Evolutionary conservation across 1,139 yeast genomes (phyloP), one percentile per base, ranked within the genome.

Genomic region (Blastobotrys malaysiensis): DNA sequence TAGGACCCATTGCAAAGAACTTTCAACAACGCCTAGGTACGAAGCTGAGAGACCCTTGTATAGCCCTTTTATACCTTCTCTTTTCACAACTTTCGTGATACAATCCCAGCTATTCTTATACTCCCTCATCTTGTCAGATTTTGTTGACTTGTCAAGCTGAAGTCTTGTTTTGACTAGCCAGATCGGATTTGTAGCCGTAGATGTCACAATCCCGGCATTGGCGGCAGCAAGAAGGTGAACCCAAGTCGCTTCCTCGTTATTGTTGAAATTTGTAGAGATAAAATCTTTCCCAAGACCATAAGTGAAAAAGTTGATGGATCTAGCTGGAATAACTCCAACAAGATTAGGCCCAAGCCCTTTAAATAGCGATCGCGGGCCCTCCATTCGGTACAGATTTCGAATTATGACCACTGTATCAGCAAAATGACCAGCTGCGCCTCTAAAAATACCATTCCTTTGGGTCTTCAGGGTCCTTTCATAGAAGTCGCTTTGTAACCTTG

Each of bases 171-270:
- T 95, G 57, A 95, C 86, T 60, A 95, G 76, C 99, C 99, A 95
- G 55, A 95, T 95, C n/a, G 99, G 99, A 68, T 95, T 95, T 0
- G 99, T 95, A n/a, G 95, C 96, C 0, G 99, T 93, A 3, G 97
- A 86, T 0, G 99, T 95, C 19, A 87, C 95, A 67, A 93, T 77
- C 2, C 99, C 99, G 0, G 99, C 99, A 63, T 80, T 80, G 1
- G 93, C 83, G n/a, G 98, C 99, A 0, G 97, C 82, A 27, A 83
- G 69, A 54, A 95, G 75, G 71, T 95, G 99, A 43, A 93, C 83
- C 83, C 90, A 83, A 0, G 97, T 83, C 16, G 84, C 84, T 65
- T 90, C 97, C 58, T 84, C 67, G 2, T 93, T 93, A 53, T 84
- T 69, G 68, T 86, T 85, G 70, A 89, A 82, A 49, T 79, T 74